These are phyloP conservation scores for Tremellales sp. DNA, from an alignment of 1,284 basidiomycete species.

Conservation along the genomic window DNA sequence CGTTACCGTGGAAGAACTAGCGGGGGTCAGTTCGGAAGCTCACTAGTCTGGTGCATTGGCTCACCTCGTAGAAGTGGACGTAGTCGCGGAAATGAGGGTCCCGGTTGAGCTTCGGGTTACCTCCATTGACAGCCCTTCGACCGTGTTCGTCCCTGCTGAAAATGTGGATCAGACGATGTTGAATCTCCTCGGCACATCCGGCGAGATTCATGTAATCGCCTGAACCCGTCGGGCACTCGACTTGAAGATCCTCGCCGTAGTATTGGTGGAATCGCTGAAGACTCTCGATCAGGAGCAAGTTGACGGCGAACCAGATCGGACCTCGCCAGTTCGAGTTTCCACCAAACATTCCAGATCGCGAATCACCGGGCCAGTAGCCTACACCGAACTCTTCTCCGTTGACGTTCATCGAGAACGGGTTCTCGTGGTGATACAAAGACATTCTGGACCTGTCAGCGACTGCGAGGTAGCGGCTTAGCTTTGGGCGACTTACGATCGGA, in stretches of 20 bases:
- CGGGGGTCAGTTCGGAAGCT: constrained; percentile 1
- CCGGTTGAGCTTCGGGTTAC: constrained; percentile 75
- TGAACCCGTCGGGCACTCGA: constrained; percentile 92
- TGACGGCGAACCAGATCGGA: constrained; percentile 85
- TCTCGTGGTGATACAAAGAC: constrained; percentile 82
- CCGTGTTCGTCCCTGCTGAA: constrained; percentile 86
- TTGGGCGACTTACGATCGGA: constrained; percentile 79
- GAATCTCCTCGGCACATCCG: constrained; percentile 90
- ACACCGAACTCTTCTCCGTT: constrained; percentile 88
- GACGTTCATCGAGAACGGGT: constrained; percentile 92
- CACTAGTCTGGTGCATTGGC: constrained; percentile 17
- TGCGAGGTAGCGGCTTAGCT: not conserved
- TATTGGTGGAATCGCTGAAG: constrained; percentile 97
- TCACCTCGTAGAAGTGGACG: constrained; percentile 87
- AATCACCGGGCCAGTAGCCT: constrained; percentile 97
- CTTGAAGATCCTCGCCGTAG: constrained; percentile 79
- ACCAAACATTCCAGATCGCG: constrained; percentile 95
- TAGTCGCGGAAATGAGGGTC: constrained; percentile 98
- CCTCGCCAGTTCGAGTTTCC: constrained; percentile 95
- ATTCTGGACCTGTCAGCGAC: constrained; percentile 54
- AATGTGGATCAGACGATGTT: constrained; percentile 92
- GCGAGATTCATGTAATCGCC: constrained; percentile 95
- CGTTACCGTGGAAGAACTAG: constrained; percentile 93
- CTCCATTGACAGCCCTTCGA: constrained; percentile 84
- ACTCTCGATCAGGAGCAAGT: constrained; percentile 78